Evolutionary conservation across 495 filamentous ascomycete species (phyloP).

Genomic region (Thermochaetoides thermophila): DNA sequence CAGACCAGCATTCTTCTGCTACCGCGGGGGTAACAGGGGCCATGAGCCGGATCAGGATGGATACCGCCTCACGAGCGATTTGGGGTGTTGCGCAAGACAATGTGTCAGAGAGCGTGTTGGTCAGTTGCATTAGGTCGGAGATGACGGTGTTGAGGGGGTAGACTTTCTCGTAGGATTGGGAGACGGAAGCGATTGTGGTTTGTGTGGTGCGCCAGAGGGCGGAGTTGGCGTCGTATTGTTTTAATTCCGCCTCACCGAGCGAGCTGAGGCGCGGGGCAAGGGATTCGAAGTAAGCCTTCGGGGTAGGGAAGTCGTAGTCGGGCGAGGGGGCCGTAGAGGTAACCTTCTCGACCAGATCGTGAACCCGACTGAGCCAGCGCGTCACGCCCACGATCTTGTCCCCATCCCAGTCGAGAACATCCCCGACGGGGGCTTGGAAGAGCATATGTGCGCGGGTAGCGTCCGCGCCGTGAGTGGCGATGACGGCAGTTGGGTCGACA

Average conservation of each 20-base stretch:
- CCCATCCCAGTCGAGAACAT: slow-evolving; percentile 79
- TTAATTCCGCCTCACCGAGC: slow-evolving; percentile 9
- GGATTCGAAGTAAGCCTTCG: slow-evolving; percentile 19
- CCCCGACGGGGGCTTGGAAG: slow-evolving; percentile 70
- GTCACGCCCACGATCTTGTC: slow-evolving; percentile 66
- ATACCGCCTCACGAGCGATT: slow-evolving; percentile 21
- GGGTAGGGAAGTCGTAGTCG: background rate
- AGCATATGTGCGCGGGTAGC: slow-evolving; percentile 74
- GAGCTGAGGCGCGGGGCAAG: slow-evolving; percentile 2
- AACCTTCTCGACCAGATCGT: slow-evolving; percentile 37
- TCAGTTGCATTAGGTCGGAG: slow-evolving; percentile 66
- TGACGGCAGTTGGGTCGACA: slow-evolving; percentile 62
- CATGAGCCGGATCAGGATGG: slow-evolving; percentile 48
- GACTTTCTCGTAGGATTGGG: slow-evolving; percentile 49
- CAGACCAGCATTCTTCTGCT: slow-evolving; percentile 64
- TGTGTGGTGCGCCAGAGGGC: slow-evolving; percentile 50
- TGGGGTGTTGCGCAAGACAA: slow-evolving; percentile 8
- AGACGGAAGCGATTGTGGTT: slow-evolving; percentile 51
- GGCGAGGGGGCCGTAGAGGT: background rate
- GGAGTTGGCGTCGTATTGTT: slow-evolving; percentile 34
- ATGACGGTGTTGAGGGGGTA: slow-evolving; percentile 69
- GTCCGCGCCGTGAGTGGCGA: slow-evolving; percentile 63
- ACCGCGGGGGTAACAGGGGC: slow-evolving; percentile 66
- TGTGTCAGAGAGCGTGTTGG: slow-evolving; percentile 41
- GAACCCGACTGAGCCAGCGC: slow-evolving; percentile 58